A percentile compares a stretch with the other conserved stretches of the same genome.
phyloP scores from a whole-genome alignment of 495 filamentous ascomycete genomes.

The Trichoderma orchidacearum region DNA sequence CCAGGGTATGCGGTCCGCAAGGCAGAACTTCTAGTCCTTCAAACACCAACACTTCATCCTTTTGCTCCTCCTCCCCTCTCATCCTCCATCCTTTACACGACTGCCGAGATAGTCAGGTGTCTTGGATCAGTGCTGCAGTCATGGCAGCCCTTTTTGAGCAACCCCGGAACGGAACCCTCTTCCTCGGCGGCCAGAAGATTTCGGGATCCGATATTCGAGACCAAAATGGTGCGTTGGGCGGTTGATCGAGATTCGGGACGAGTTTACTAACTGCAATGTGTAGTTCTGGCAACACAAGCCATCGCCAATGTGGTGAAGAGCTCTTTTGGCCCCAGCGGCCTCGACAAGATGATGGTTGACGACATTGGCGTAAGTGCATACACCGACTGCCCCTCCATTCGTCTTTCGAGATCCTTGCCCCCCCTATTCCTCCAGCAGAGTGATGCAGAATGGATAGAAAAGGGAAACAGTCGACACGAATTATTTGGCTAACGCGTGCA shows the following conservation, averaged over 20 bases:
- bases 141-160: constrained; percentile 81
- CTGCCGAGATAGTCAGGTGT: background rate
- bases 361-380: constrained; percentile 71
- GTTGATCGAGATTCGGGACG: constrained; percentile 3
- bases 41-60: background rate
- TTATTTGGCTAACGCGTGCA: background rate
- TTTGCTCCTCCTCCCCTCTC: background rate
- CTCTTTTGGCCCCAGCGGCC: constrained; percentile 90
- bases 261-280: constrained; percentile 12
- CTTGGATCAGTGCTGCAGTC: constrained; percentile 6
- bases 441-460: background rate
- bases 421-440: constrained; percentile 4
- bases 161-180: constrained; percentile 70
- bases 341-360: constrained; percentile 99
- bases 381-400: background rate
- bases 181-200: constrained; percentile 83
- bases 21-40: background rate
- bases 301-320: constrained; percentile 98
- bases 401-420: background rate
- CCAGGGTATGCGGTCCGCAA: background rate
- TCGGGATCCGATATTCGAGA: constrained; percentile 82
- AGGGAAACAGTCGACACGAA: background rate
- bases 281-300: constrained; percentile 87
- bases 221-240: constrained; percentile 59
- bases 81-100: background rate